These are phyloP conservation scores for Termitomyces sp. DNA, from an alignment of 768 basidiomycete species.

Conservation along the genomic window DNA sequence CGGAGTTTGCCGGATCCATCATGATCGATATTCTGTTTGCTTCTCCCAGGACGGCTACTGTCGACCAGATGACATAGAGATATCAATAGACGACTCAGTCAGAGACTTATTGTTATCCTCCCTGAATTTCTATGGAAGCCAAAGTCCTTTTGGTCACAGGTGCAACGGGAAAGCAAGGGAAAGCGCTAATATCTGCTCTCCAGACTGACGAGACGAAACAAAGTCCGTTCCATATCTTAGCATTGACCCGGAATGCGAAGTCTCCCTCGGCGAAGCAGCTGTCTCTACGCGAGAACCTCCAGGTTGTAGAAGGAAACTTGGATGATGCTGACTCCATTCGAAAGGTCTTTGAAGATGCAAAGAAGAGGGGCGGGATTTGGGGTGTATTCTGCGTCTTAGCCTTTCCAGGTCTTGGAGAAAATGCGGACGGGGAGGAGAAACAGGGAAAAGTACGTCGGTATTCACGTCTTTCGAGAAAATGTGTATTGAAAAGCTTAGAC, in stretches of 20 bases:
- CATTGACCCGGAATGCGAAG: slow-evolving; percentile 28
- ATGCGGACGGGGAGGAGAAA: slow-evolving; percentile 31
- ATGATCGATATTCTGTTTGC: not conserved
- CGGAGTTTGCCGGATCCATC: not conserved
- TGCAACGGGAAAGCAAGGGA: slow-evolving; percentile 34
- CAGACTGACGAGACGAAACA: slow-evolving; percentile 3
- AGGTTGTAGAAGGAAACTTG: slow-evolving; percentile 30
- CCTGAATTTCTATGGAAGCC: not conserved
- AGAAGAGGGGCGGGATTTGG: slow-evolving; percentile 25
- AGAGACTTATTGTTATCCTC: not conserved
- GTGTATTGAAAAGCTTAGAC: slow-evolving; percentile 15
- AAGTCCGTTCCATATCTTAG: slow-evolving; percentile 27
- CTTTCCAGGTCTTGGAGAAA: slow-evolving; percentile 36
- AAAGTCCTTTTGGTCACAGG: slow-evolving; percentile 28
- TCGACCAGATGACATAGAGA: not conserved
- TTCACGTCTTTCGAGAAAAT: not conserved
- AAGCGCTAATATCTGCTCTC: slow-evolving; percentile 23
- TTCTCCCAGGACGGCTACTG: not conserved
- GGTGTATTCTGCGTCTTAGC: slow-evolving; percentile 35
- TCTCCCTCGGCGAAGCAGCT: slow-evolving; percentile 24
- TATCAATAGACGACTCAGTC: not conserved
- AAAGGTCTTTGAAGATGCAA: slow-evolving; percentile 29
- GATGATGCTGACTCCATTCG: slow-evolving; percentile 23
- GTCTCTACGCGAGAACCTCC: slow-evolving; percentile 19
- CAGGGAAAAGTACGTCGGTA: slow-evolving; percentile 32